These are phyloP conservation scores for Trametes cinnabarina DNA, from an alignment of 768 basidiomycete species.

Conservation along the genomic window DNA sequence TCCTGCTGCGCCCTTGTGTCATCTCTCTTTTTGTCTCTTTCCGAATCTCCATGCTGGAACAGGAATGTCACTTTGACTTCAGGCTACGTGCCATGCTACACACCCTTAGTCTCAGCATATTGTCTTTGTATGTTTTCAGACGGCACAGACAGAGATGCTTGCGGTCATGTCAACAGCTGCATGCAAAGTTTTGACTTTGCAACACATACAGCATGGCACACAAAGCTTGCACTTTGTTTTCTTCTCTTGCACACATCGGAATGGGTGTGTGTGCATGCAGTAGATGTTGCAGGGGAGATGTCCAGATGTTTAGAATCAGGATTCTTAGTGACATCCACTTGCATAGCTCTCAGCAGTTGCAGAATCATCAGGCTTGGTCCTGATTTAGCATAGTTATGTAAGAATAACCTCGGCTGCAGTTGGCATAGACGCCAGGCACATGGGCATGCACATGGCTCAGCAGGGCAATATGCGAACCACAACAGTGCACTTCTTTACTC, in stretches of 20 bases:
- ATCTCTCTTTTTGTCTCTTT: background rate
- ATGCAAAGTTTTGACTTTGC: constrained; percentile 14
- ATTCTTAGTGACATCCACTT: constrained; percentile 3
- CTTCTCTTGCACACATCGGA: too few relatives aligned
- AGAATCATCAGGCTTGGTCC: background rate
- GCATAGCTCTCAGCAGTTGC: background rate
- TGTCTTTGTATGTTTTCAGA: background rate
- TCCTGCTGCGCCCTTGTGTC: background rate
- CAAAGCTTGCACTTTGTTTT: background rate
- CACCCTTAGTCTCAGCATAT: background rate
- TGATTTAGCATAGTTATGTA: background rate
- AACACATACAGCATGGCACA: background rate
- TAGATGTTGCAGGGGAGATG: constrained; percentile 8
- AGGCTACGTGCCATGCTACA: background rate
- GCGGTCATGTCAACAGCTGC: background rate
- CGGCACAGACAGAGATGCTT: background rate
- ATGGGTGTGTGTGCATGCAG: background rate
- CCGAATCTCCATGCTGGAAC: background rate
- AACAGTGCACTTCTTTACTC: background rate
- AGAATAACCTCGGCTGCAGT: background rate
- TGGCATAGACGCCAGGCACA: background rate
- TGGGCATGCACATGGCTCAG: background rate
- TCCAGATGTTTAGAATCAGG: background rate
- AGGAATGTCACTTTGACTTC: constrained; percentile 5
- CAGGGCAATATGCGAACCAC: background rate